Evolutionary conservation across 139 green algal species (phyloP).

Genomic region (Coelastrella sp.): DNA sequence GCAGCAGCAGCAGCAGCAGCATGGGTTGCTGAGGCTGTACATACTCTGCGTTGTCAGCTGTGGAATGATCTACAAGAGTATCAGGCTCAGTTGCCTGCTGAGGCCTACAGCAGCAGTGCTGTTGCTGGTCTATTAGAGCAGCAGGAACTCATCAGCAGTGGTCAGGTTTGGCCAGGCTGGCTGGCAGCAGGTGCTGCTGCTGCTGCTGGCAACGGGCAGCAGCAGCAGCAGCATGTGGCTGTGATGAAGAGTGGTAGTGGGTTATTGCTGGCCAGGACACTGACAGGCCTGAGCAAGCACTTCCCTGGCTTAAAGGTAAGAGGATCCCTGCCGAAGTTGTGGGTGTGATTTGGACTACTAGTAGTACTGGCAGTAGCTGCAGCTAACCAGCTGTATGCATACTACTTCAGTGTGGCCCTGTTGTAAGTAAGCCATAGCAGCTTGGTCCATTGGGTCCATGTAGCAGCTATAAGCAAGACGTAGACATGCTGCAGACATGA

Average conservation of each 20-base stretch:
- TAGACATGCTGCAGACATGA: too few species aligned
- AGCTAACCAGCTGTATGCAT: too few species aligned
- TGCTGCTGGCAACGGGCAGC: not conserved
- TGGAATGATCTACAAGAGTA: slow-evolving; percentile 34
- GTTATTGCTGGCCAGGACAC: slow-evolving; percentile 26
- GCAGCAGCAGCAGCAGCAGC: slow-evolving; percentile 10
- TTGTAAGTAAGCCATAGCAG: too few species aligned
- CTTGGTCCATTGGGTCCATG: too few species aligned
- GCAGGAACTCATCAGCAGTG: slow-evolving; percentile 5
- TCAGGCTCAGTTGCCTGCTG: slow-evolving; percentile 8
- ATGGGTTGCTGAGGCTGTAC: not conserved
- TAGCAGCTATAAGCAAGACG: too few species aligned
- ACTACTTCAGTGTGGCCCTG: too few species aligned
- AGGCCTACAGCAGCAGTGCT: slow-evolving; percentile 35
- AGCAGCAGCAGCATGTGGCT: not conserved
- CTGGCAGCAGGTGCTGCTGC: slow-evolving; percentile 11
- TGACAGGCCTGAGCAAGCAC: slow-evolving; percentile 16
- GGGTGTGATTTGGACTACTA: too few species aligned
- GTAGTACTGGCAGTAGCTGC: too few species aligned
- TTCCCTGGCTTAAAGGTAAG: slow-evolving; percentile 30
- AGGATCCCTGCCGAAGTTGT: not conserved
- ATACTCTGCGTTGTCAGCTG: not conserved
- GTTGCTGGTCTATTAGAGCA: slow-evolving; percentile 28
- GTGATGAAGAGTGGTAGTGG: slow-evolving; percentile 9
- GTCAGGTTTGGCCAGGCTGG: slow-evolving; percentile 30